Evolutionary conservation across 352 stramenopile species (phyloP).

Genomic region (Phytophthora chlamydospora): DNA sequence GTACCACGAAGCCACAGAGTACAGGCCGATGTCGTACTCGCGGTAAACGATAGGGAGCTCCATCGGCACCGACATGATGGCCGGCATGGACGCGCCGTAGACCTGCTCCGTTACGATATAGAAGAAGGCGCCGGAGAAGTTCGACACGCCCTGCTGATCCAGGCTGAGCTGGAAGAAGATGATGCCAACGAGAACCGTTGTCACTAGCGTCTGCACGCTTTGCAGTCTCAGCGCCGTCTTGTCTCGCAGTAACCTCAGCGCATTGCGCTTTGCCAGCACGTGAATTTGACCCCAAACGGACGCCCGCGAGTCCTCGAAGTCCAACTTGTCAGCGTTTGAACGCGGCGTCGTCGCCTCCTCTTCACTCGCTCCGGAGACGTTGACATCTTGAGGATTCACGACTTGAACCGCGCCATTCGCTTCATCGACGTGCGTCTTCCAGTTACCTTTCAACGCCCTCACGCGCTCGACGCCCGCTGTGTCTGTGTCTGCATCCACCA

Average conservation of each 20-base stretch:
- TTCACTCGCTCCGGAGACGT: neutral
- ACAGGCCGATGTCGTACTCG: slow-evolving; percentile 55
- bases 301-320: slow-evolving; percentile 35
- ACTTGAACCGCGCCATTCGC: slow-evolving; percentile 18
- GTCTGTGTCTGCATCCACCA: slow-evolving; percentile 49
- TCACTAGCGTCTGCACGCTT: slow-evolving; percentile 47
- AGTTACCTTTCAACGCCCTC: slow-evolving; percentile 21
- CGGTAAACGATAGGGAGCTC: slow-evolving; percentile 59
- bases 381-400: slow-evolving; percentile 25
- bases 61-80: slow-evolving; percentile 51
- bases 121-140: slow-evolving; percentile 61
- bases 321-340: slow-evolving; percentile 2
- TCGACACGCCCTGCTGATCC: slow-evolving; percentile 52
- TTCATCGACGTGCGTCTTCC: slow-evolving; percentile 11
- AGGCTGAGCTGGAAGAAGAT: slow-evolving; percentile 60
- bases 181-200: slow-evolving; percentile 45
- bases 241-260: slow-evolving; percentile 51
- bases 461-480: slow-evolving; percentile 30
- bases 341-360: neutral
- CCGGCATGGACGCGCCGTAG: slow-evolving; percentile 46
- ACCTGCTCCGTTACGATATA: slow-evolving; percentile 60
- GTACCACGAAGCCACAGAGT: slow-evolving; percentile 53
- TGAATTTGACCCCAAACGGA: slow-evolving; percentile 41
- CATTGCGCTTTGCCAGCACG: slow-evolving; percentile 52
- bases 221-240: slow-evolving; percentile 40